Conservation (phyloP, 2,329 filamentous ascomycete genomes). For the Eutypa lata region DNA sequence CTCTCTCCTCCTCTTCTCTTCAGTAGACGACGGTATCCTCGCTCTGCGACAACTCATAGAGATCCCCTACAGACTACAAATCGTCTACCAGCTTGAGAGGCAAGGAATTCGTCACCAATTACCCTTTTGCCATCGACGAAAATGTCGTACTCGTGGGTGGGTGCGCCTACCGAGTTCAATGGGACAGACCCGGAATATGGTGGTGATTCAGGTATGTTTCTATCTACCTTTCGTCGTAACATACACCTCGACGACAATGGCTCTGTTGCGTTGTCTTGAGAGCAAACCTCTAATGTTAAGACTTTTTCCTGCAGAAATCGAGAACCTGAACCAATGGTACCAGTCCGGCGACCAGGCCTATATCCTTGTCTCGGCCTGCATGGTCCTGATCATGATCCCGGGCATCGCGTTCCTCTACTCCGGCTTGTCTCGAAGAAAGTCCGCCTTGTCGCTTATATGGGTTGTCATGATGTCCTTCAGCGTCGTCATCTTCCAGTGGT, state of each 20-base stretch:
- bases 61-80: too few relatives aligned
- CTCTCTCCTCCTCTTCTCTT: not conserved
- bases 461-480: slow-evolving; percentile 92
- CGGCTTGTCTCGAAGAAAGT: slow-evolving; percentile 94
- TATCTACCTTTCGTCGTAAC: slow-evolving; percentile 3
- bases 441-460: slow-evolving; percentile 95
- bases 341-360: slow-evolving; percentile 88
- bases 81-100: too few relatives aligned
- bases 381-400: slow-evolving; percentile 95
- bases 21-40: not conserved
- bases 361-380: slow-evolving; percentile 84
- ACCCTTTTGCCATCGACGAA: slow-evolving; percentile 11
- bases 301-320: slow-evolving; percentile 52
- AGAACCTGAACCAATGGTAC: slow-evolving; percentile 97
- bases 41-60: too few relatives aligned
- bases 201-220: slow-evolving; percentile 72
- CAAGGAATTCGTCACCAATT: slow-evolving; percentile 1
- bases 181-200: slow-evolving; percentile 63
- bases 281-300: slow-evolving; percentile 8
- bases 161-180: slow-evolving; percentile 59
- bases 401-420: slow-evolving; percentile 98
- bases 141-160: slow-evolving; percentile 59
- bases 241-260: too few relatives aligned
- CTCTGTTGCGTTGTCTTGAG: slow-evolving; percentile 1
- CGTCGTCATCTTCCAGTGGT: slow-evolving; percentile 96